A percentile compares a stretch with the other conserved stretches of the same genome.
These are phyloP conservation scores for Microcyclosporella mali DNA, from an alignment of 2,329 filamentous ascomycete genomes.

Conservation along the genomic window DNA sequence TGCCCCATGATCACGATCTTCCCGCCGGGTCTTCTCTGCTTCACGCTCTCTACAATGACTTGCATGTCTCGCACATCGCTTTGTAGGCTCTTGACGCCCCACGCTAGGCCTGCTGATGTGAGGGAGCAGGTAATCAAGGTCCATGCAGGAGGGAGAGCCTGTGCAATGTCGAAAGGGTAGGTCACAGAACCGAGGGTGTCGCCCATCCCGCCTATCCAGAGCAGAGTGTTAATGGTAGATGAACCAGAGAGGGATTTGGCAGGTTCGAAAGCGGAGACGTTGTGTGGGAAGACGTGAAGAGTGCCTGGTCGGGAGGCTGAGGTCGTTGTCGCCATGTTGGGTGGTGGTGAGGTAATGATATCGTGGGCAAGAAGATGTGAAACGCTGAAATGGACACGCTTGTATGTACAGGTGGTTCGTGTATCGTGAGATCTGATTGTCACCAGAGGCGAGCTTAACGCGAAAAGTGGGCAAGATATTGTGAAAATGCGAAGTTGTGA, in stretches of 20 bases:
- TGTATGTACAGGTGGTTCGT: too few species aligned
- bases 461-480: too few species aligned
- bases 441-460: too few species aligned
- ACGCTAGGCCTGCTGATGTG: conserved; percentile 49
- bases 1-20: conserved; percentile 65
- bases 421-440: too few species aligned
- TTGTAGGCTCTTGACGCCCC: conserved; percentile 48
- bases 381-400: too few species aligned
- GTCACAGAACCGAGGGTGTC: conserved; percentile 62
- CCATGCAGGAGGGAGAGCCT: conserved; percentile 47
- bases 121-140: conserved; percentile 38
- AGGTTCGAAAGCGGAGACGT: conserved; percentile 43
- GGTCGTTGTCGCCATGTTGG: neutral
- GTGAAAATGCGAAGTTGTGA: too few species aligned
- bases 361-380: neutral
- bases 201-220: conserved; percentile 65
- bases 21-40: conserved; percentile 33
- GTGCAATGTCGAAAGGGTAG: conserved; percentile 49
- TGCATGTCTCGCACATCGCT: conserved; percentile 51
- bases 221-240: conserved; percentile 50
- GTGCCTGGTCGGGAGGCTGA: conserved; percentile 26
- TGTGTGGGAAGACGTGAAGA: conserved; percentile 38
- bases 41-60: conserved; percentile 48
- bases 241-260: conserved; percentile 21
- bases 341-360: neutral